These are phyloP conservation scores for Thoreauomyces humboldtii DNA, from an alignment of 192 early-diverging fungal genomes.

Conservation along the genomic window DNA sequence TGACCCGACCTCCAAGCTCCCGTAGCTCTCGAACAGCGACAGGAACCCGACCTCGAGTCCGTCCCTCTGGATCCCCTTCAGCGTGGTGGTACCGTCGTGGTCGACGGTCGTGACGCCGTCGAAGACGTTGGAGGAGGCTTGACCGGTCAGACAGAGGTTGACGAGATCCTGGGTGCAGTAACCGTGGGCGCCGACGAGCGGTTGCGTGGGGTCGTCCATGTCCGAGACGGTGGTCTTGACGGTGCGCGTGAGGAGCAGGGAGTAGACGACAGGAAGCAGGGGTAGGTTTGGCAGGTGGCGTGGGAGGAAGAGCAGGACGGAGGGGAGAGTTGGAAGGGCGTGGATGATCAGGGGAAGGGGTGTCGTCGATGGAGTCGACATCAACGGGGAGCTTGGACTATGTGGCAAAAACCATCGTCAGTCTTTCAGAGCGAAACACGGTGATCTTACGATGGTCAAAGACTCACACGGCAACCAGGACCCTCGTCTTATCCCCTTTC, in stretches of 20 bases:
- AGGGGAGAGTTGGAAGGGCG: constrained; percentile 12
- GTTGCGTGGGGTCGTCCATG: constrained; percentile 43
- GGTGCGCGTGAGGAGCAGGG: constrained; percentile 45
- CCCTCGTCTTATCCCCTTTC: constrained; percentile 19
- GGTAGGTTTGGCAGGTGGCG: constrained; percentile 20
- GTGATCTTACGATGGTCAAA: too few species aligned
- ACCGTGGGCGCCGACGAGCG: constrained; percentile 49
- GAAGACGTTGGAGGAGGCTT: constrained; percentile 50
- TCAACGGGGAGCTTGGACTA: neutral
- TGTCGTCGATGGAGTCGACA: neutral
- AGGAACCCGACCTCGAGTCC: constrained; percentile 43
- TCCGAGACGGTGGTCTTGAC: constrained; percentile 39
- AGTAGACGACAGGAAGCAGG: constrained; percentile 47
- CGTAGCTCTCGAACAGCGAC: constrained; percentile 54
- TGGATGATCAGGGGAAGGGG: constrained; percentile 22
- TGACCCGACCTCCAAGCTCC: constrained; percentile 43
- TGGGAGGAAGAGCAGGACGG: neutral
- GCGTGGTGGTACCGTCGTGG: constrained; percentile 9
- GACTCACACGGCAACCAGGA: constrained; percentile 34
- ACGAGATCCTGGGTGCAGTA: constrained; percentile 62
- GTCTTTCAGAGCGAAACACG: neutral
- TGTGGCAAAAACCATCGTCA: neutral
- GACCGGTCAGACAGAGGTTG: constrained; percentile 46
- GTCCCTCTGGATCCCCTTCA: constrained; percentile 41
- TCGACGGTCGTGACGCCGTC: constrained; percentile 31